Percentiles rank a stretch among this genome's conserved stretches.
Conservation (phyloP, 768 basidiomycete species). For the Boletus barrowsii region DNA sequence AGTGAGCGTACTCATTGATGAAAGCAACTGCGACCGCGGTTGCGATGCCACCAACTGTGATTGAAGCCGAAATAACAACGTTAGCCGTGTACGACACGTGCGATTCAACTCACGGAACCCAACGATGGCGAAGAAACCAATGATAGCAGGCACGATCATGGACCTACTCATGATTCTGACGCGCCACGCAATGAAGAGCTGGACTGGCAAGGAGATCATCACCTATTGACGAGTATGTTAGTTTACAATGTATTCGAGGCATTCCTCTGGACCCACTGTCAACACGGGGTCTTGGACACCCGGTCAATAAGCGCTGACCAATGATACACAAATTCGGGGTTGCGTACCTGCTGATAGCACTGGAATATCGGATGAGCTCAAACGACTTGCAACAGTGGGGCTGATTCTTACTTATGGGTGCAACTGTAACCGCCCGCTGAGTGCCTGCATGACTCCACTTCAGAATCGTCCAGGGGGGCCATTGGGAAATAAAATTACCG, state of each 20-base stretch:
- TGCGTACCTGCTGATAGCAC: conserved; percentile 12
- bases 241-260: not conserved
- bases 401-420: not conserved
- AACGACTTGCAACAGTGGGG: conserved; percentile 9
- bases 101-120: conserved; percentile 2
- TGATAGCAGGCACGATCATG: conserved; percentile 21
- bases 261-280: conserved; percentile 32
- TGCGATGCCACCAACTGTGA: conserved; percentile 35
- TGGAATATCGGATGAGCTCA: not conserved
- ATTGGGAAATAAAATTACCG: conserved; percentile 26
- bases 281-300: conserved; percentile 38
- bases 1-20: conserved; percentile 32
- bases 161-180: conserved; percentile 35
- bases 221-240: conserved; percentile 29
- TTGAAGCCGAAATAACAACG: not conserved
- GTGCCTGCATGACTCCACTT: conserved; percentile 29
- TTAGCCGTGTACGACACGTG: not conserved
- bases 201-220: conserved; percentile 43
- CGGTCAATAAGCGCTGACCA: not conserved
- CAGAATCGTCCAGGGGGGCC: not conserved
- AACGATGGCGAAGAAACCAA: conserved; percentile 11
- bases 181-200: conserved; percentile 47
- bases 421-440: not conserved
- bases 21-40: conserved; percentile 33
- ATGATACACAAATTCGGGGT: not conserved